Percentiles rank a stretch among this genome's conserved stretches.
These are phyloP conservation scores for Rutstroemia sp. DNA, from an alignment of 2,329 filamentous ascomycete species.

Conservation along the genomic window DNA sequence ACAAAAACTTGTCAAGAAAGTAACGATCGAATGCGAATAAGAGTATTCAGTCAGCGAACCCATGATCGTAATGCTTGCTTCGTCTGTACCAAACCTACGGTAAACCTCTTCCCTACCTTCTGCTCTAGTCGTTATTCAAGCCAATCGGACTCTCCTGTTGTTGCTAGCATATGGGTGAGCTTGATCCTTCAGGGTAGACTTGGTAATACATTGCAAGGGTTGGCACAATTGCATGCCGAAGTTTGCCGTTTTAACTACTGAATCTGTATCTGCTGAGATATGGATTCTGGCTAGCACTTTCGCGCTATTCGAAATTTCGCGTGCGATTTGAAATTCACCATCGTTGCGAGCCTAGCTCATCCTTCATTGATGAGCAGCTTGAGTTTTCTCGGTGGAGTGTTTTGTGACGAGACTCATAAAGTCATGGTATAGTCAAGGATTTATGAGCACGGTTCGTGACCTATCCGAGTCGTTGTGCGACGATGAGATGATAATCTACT, in stretches of 20 bases:
- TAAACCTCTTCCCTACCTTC: slow-evolving; percentile 4
- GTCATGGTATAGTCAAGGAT: background rate
- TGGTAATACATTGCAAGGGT: background rate
- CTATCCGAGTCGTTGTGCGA: background rate
- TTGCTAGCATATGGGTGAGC: background rate
- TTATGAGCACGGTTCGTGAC: background rate
- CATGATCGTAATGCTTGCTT: slow-evolving; percentile 7
- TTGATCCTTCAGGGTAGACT: background rate
- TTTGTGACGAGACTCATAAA: too few species aligned
- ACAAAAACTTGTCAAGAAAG: background rate
- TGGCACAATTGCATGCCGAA: background rate
- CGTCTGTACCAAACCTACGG: slow-evolving; percentile 9
- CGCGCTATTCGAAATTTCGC: background rate
- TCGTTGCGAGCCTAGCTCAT: too few species aligned
- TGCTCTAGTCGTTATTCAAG: background rate
- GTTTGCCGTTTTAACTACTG: background rate
- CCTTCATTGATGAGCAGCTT: too few species aligned
- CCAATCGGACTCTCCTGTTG: slow-evolving; percentile 6
- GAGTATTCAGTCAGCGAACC: background rate
- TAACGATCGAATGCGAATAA: background rate
- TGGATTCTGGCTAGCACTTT: background rate
- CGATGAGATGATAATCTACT: background rate
- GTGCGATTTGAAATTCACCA: too few species aligned
- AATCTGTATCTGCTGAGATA: background rate
- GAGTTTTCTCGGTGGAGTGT: too few species aligned